Conservation (phyloP, 1,139 yeast genomes). For the Pichia kudriavzevii region DNA sequence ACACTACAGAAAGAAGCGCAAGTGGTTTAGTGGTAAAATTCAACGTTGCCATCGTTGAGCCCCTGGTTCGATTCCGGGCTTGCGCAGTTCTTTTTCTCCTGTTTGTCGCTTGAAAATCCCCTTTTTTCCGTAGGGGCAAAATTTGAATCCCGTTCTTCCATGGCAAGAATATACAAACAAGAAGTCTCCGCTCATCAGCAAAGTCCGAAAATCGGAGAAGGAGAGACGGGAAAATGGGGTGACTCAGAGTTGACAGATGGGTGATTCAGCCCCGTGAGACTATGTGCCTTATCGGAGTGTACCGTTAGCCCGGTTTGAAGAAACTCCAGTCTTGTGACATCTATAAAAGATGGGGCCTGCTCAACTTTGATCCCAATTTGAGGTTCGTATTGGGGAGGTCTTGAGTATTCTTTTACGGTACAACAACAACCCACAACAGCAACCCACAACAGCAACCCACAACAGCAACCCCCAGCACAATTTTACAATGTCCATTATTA, state of each 20-base stretch:
- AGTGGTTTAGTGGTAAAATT: slow-evolving; percentile 2
- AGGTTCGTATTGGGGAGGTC: no score
- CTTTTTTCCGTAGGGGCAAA: no score
- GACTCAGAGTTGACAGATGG: background rate
- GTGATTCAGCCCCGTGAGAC: slow-evolving; percentile 1
- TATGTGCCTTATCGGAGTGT: background rate
- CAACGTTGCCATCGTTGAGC: slow-evolving; percentile 3
- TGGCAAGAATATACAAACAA: no score
- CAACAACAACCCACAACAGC: background rate
- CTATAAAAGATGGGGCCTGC: no score
- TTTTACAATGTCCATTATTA: slow-evolving; percentile 12
- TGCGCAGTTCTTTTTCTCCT: background rate
- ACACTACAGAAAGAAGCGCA: background rate
- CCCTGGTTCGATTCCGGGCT: slow-evolving; percentile 3
- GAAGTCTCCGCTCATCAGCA: background rate
- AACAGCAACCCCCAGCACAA: background rate
- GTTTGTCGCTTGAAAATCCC: background rate
- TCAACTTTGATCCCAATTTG: no score
- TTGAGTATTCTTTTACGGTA: background rate
- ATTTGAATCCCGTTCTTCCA: no score
- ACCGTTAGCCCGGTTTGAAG: background rate
- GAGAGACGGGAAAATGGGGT: background rate
- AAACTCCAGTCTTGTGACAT: background rate
- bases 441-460: background rate
- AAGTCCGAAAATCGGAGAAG: background rate